Percentiles rank a stretch among this genome's conserved stretches.
These are phyloP conservation scores for Gaultheria prostrata DNA, from an alignment of 148 eudicot species.

Conservation along the genomic window DNA sequence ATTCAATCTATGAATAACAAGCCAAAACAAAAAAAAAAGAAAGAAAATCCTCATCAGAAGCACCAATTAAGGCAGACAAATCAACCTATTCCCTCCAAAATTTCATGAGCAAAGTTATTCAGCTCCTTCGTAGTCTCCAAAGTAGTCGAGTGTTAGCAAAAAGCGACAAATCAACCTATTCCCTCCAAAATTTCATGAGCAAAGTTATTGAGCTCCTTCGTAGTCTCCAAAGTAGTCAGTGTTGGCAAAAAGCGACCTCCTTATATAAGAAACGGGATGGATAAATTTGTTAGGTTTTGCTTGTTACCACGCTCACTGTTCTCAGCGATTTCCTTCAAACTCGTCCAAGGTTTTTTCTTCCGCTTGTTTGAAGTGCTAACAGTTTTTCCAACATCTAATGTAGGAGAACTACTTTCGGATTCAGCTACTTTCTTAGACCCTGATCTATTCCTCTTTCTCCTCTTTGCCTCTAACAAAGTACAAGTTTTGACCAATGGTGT, in stretches of 20 bases:
- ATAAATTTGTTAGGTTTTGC: slow-evolving; percentile 32
- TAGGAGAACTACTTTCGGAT: slow-evolving; percentile 26
- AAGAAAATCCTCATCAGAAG: not conserved
- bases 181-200: not conserved
- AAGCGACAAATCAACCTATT: not conserved
- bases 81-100: not conserved
- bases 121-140: not conserved
- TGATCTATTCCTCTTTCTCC: slow-evolving; percentile 53
- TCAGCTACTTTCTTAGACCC: slow-evolving; percentile 42
- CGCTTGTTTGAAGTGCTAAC: slow-evolving; percentile 36
- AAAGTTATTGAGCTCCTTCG: not conserved
- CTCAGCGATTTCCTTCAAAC: slow-evolving; percentile 73
- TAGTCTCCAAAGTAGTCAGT: not conserved
- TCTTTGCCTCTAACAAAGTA: slow-evolving; percentile 58
- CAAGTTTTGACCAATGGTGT: slow-evolving; percentile 32
- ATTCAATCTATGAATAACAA: not conserved
- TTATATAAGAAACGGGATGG: slow-evolving; percentile 54
- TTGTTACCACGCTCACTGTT: slow-evolving; percentile 37
- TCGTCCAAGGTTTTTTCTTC: slow-evolving; percentile 72
- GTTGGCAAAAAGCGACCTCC: too few relatives aligned
- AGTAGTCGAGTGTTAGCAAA: not conserved
- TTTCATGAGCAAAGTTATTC: not conserved
- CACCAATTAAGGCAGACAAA: not conserved
- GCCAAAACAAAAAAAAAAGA: not conserved
- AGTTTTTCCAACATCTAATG: slow-evolving; percentile 30